Percentiles rank a stretch among this genome's conserved stretches.
These are phyloP conservation scores for Yamadazyma friedrichii DNA, from an alignment of 1,139 yeast genomes.

Conservation along the genomic window DNA sequence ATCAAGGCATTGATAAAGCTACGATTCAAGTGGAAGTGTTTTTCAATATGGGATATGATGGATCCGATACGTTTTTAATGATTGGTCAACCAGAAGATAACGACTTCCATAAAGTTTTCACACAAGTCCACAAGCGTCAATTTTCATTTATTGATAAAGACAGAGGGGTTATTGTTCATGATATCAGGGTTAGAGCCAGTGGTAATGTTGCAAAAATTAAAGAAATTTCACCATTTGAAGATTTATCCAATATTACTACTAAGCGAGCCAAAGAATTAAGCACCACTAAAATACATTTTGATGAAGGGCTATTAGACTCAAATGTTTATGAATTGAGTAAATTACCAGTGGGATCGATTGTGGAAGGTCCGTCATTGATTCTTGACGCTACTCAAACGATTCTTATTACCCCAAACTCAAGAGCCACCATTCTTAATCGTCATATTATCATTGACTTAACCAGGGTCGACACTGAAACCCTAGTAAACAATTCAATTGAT, in stretches of 20 bases:
- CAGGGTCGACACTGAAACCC: conserved; percentile 21
- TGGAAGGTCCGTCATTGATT: conserved; percentile 78
- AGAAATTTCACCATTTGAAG: conserved; percentile 12
- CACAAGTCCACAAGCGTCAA: conserved; percentile 56
- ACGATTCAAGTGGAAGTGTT: conserved; percentile 12
- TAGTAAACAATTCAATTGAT: conserved; percentile 43
- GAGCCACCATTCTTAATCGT: conserved; percentile 60
- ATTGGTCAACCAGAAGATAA: conserved; percentile 19
- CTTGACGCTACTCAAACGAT: conserved; percentile 88
- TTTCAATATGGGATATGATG: conserved; percentile 21
- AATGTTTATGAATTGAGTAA: conserved; percentile 47
- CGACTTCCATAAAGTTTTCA: conserved; percentile 35
- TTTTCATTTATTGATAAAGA: conserved; percentile 64
- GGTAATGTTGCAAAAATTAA: conserved; percentile 11
- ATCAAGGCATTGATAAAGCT: conserved; percentile 9
- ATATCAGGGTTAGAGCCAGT: conserved; percentile 17
- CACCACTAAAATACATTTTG: conserved; percentile 9
- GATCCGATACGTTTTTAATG: conserved; percentile 19
- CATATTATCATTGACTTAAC: conserved; percentile 43
- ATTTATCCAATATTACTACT: conserved; percentile 2
- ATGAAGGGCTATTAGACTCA: conserved; percentile 10
- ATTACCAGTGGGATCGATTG: conserved; percentile 49
- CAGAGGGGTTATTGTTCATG: conserved; percentile 34
- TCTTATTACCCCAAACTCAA: conserved; percentile 67
- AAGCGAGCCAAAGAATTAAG: background rate